These are phyloP conservation scores for Komagataella phaffii DNA, from an alignment of 805 yeast genomes.

Conservation along the genomic window DNA sequence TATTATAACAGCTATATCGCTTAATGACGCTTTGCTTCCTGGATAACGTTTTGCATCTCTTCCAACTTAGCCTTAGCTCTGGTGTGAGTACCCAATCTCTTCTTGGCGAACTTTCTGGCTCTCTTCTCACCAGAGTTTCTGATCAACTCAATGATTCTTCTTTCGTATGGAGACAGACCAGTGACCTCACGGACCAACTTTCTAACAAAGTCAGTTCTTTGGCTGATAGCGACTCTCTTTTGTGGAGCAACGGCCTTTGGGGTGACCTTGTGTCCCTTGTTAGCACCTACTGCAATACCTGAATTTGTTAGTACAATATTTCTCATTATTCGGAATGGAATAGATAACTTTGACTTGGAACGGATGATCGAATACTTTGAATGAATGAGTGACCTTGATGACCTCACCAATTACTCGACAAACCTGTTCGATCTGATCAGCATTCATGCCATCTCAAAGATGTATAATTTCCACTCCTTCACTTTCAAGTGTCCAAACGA, in stretches of 20 bases:
- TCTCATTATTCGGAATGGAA: background rate
- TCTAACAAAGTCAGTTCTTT: constrained; percentile 95
- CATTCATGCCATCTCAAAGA: background rate
- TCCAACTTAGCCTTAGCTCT: constrained; percentile 99
- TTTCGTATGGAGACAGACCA: constrained; percentile 99
- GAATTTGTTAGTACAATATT: constrained; percentile 17
- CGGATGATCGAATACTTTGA: background rate
- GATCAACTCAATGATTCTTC: constrained; percentile 97
- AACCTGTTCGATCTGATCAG: background rate
- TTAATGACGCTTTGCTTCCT: constrained; percentile 93
- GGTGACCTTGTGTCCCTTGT: constrained; percentile 98
- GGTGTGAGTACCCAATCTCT: constrained; percentile 99
- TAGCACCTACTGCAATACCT: constrained; percentile 95
- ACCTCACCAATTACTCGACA: background rate
- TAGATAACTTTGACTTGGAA: background rate
- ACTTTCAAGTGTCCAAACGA: constrained; percentile 6
- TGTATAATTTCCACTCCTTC: background rate
- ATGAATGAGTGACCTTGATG: background rate
- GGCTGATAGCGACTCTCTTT: constrained; percentile 92
- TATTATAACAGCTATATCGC: constrained; percentile 3
- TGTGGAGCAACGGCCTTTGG: constrained; percentile 75
- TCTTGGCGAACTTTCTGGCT: constrained; percentile 99
- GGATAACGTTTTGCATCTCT: constrained; percentile 92
- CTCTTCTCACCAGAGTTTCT: constrained; percentile 99
- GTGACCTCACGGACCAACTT: constrained; percentile 91